Evolutionary conservation across 2,329 filamentous ascomycete species (phyloP).

Genomic region (Cladophialophora psammophila): DNA sequence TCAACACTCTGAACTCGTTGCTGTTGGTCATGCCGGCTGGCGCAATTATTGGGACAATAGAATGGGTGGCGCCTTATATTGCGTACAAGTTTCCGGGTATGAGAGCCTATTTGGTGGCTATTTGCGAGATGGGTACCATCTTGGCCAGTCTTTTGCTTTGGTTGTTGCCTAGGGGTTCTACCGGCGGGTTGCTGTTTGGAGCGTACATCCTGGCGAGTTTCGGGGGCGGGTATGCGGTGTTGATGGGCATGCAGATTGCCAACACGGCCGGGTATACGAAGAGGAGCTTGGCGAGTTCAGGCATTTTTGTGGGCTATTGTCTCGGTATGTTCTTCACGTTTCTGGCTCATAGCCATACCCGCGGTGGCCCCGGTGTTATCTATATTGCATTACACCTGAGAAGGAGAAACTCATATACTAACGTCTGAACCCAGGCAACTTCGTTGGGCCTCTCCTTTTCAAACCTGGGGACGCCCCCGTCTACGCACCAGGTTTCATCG

Average conservation of each 20-base stretch:
- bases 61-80: constrained; percentile 51
- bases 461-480: constrained; percentile 44
- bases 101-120: constrained; percentile 51
- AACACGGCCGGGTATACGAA: constrained; percentile 43
- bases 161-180: constrained; percentile 51
- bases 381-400: constrained; percentile 36
- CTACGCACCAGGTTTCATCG: constrained; percentile 44
- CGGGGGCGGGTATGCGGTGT: constrained; percentile 58
- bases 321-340: constrained; percentile 53
- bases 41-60: constrained; percentile 47
- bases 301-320: constrained; percentile 40
- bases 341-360: constrained; percentile 8
- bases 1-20: constrained; percentile 68
- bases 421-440: constrained; percentile 42
- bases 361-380: constrained; percentile 50
- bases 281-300: constrained; percentile 34
- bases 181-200: constrained; percentile 58
- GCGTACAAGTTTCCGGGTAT: constrained; percentile 49
- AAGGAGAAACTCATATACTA: constrained; percentile 46
- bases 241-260: constrained; percentile 59
- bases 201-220: constrained; percentile 57
- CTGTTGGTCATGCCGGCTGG: constrained; percentile 62
- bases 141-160: constrained; percentile 55
- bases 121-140: constrained; percentile 54
- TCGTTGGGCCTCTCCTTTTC: constrained; percentile 20